Percentiles rank a stretch among this genome's conserved stretches.
Evolutionary conservation across 1,284 basidiomycete genomes (phyloP).

Genomic region (Apiotrichum mycotoxinovorans): DNA sequence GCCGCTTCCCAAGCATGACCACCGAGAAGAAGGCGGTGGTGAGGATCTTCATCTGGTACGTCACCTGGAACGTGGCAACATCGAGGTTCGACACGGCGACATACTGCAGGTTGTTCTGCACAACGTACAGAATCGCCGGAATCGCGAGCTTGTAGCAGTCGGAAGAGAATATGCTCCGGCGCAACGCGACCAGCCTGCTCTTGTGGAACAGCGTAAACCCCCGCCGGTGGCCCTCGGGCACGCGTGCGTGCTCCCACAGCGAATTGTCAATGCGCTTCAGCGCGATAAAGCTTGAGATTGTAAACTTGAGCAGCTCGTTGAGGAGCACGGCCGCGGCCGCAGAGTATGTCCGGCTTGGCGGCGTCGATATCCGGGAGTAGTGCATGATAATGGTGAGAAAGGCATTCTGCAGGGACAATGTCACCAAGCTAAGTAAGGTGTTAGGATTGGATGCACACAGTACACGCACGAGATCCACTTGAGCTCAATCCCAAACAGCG

Average conservation of each 20-base stretch:
- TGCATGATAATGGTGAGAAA: conserved; percentile 87
- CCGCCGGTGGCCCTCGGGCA: conserved; percentile 7
- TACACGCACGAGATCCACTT: conserved; percentile 48
- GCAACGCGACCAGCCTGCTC: conserved; percentile 29
- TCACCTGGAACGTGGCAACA: conserved; percentile 82
- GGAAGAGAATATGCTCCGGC: conserved; percentile 59
- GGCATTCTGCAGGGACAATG: conserved; percentile 90
- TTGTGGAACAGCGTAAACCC: conserved; percentile 30
- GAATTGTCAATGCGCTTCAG: conserved; percentile 49
- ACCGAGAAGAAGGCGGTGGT: conserved; percentile 95
- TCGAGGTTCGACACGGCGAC: conserved; percentile 89
- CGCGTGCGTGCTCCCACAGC: neutral
- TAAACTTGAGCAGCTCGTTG: conserved; percentile 87
- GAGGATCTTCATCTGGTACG: conserved; percentile 96
- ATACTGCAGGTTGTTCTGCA: conserved; percentile 95
- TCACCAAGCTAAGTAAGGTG: conserved; percentile 63
- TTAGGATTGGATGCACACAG: neutral
- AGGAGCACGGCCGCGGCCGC: conserved; percentile 87
- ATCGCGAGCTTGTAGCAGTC: conserved; percentile 98
- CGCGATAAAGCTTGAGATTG: conserved; percentile 73
- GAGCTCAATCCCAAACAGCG: conserved; percentile 43
- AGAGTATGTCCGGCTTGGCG: conserved; percentile 71
- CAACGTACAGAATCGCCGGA: conserved; percentile 90
- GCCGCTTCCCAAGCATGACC: conserved; percentile 73
- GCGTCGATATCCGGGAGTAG: conserved; percentile 80